A percentile compares a stretch with the other conserved stretches of the same genome.
These are phyloP conservation scores for Senna tora DNA, from an alignment of 306 rosid species.

Conservation along the genomic window DNA sequence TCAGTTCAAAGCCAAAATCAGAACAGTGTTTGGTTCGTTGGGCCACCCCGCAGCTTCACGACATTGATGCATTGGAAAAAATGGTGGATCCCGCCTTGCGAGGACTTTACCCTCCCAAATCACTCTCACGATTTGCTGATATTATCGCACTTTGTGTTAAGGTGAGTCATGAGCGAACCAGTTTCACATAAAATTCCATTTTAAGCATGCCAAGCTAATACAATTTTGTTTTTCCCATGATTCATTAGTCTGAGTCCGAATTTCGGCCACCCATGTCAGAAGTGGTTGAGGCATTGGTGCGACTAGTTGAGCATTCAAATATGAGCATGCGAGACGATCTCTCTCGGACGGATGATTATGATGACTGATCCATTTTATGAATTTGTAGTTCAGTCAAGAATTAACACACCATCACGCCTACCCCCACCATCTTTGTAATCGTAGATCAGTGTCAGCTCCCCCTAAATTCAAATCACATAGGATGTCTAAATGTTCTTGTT, in stretches of 20 bases:
- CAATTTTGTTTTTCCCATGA: background rate
- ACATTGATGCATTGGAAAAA: slow-evolving; percentile 61
- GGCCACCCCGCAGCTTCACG: slow-evolving; percentile 86
- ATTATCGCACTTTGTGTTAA: slow-evolving; percentile 77
- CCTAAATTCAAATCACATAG: no score
- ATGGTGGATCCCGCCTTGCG: slow-evolving; percentile 86
- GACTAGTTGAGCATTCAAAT: slow-evolving; percentile 63
- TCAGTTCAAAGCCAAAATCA: slow-evolving; percentile 58
- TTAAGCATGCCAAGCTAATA: background rate
- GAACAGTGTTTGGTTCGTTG: slow-evolving; percentile 81
- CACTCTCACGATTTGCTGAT: slow-evolving; percentile 81
- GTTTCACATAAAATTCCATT: background rate
- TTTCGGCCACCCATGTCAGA: slow-evolving; percentile 80
- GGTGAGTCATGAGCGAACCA: slow-evolving; percentile 44
- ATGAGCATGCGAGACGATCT: slow-evolving; percentile 64
- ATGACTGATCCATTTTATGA: slow-evolving; percentile 24
- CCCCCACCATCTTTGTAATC: background rate
- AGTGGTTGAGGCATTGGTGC: slow-evolving; percentile 73
- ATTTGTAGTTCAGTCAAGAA: slow-evolving; percentile 12
- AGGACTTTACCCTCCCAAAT: slow-evolving; percentile 88
- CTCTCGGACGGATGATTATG: slow-evolving; percentile 55
- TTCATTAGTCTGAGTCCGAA: slow-evolving; percentile 65
- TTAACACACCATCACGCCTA: background rate
- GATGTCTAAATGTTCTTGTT: no score
- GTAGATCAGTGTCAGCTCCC: no score